A percentile compares a stretch with the other conserved stretches of the same genome.
phyloP scores from a whole-genome alignment of 345 rosid genomes.

The Lepidium africanum region DNA sequence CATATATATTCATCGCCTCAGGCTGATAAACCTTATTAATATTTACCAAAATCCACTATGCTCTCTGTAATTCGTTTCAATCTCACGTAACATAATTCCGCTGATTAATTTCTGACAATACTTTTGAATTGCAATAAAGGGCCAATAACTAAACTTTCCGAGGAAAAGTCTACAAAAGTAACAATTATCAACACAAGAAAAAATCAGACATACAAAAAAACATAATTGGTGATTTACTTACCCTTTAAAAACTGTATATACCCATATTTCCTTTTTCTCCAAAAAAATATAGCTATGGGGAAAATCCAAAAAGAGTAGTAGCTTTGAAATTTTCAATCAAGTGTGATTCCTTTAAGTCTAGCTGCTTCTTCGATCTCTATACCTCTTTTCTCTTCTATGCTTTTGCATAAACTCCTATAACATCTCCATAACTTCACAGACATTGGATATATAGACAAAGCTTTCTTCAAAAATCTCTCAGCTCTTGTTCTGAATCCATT shows the following conservation, averaged over 20 bases:
- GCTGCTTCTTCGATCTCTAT: conserved; percentile 44
- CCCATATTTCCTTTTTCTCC: neutral
- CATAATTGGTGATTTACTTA: neutral
- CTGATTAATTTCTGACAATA: neutral
- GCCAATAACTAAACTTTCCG: neutral
- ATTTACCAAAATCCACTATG: neutral
- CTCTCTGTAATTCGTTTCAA: neutral
- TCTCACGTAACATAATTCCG: neutral
- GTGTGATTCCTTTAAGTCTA: conserved; percentile 48
- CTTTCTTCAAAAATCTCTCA: conserved; percentile 57
- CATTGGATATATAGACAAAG: conserved; percentile 59
- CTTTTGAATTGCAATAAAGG: neutral
- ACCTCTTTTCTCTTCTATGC: conserved; percentile 29
- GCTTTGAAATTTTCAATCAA: conserved; percentile 12
- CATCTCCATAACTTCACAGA: conserved; percentile 60
- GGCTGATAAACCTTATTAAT: neutral
- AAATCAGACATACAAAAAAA: neutral
- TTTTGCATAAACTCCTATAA: conserved; percentile 24
- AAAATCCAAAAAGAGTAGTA: neutral
- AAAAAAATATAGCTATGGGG: neutral
- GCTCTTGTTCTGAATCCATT: conserved; percentile 29
- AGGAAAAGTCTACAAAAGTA: neutral
- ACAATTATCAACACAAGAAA: too few relatives aligned
- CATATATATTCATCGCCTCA: neutral
- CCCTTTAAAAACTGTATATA: neutral